Conservation (phyloP, 2,329 filamentous ascomycete genomes). For the Monilinia laxa region DNA sequence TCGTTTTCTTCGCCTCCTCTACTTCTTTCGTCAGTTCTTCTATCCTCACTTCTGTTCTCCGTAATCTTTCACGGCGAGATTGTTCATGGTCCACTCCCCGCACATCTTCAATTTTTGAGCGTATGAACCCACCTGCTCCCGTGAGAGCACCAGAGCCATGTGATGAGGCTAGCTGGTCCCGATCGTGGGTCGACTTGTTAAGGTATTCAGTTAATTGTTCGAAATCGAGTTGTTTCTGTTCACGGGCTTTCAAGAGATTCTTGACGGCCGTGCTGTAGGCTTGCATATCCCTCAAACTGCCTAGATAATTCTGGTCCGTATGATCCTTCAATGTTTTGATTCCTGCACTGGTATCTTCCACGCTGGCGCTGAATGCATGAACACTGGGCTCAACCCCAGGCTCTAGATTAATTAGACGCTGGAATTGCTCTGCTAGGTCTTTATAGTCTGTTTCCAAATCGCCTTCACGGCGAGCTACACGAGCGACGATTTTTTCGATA, state of each 20-base stretch:
- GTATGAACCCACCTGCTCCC: conserved; percentile 82
- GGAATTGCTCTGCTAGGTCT: conserved; percentile 91
- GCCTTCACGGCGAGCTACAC: conserved; percentile 81
- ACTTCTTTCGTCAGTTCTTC: conserved; percentile 88
- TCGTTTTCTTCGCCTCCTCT: conserved; percentile 80
- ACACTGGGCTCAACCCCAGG: conserved; percentile 80
- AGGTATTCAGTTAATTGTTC: conserved; percentile 96
- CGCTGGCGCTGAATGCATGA: conserved; percentile 80
- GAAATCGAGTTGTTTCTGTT: conserved; percentile 97
- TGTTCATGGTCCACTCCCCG: conserved; percentile 96
- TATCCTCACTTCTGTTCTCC: conserved; percentile 89
- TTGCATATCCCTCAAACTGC: conserved; percentile 91
- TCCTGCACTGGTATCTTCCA: conserved; percentile 78
- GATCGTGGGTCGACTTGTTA: conserved; percentile 82
- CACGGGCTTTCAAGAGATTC: conserved; percentile 82
- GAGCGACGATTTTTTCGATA: conserved; percentile 92
- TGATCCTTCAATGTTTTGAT: conserved; percentile 81
- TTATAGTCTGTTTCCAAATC: conserved; percentile 86
- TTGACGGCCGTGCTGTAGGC: conserved; percentile 88
- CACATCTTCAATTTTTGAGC: conserved; percentile 93
- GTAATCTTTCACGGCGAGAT: conserved; percentile 77
- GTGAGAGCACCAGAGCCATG: conserved; percentile 62
- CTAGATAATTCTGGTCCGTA: conserved; percentile 94
- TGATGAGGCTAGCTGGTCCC: conserved; percentile 64
- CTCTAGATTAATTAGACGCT: conserved; percentile 86